These are phyloP conservation scores for Verticillium nubilum DNA, from an alignment of 2,329 filamentous ascomycete species.

Conservation along the genomic window DNA sequence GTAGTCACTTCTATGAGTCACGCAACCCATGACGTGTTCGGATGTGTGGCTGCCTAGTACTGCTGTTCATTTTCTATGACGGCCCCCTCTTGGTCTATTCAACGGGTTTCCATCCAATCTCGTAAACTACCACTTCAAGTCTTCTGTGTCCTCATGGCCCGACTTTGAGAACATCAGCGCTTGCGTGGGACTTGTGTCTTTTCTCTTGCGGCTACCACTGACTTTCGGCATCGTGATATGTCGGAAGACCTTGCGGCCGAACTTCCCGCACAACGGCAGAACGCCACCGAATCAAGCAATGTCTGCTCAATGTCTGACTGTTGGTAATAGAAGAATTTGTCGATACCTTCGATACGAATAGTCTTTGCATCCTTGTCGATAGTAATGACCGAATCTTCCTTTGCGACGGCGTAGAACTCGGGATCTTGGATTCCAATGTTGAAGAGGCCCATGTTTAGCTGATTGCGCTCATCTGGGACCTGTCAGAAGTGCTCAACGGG, in stretches of 20 bases:
- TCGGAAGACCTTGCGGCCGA: constrained; percentile 9
- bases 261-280: constrained; percentile 7
- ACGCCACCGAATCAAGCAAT: constrained; percentile 11
- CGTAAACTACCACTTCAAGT: not conserved
- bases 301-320: constrained; percentile 10
- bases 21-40: too few relatives aligned
- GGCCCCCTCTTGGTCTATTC: too few relatives aligned
- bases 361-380: constrained; percentile 11
- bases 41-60: too few relatives aligned
- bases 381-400: constrained; percentile 8
- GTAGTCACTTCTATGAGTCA: too few relatives aligned
- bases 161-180: not conserved
- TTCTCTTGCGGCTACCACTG: not conserved
- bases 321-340: constrained; percentile 2
- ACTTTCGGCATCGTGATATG: constrained; percentile 7
- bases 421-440: constrained; percentile 8
- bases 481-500: not conserved
- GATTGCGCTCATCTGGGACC: constrained; percentile 9
- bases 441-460: constrained; percentile 12
- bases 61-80: too few relatives aligned
- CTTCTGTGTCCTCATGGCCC: not conserved
- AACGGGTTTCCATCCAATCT: too few relatives aligned
- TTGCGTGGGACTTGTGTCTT: not conserved
- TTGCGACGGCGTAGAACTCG: constrained; percentile 6
- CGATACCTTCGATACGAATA: constrained; percentile 4